Base-by-base conservation (phyloP, 1,284 basidiomycete species). In the Trichosporon faecale region DNA sequence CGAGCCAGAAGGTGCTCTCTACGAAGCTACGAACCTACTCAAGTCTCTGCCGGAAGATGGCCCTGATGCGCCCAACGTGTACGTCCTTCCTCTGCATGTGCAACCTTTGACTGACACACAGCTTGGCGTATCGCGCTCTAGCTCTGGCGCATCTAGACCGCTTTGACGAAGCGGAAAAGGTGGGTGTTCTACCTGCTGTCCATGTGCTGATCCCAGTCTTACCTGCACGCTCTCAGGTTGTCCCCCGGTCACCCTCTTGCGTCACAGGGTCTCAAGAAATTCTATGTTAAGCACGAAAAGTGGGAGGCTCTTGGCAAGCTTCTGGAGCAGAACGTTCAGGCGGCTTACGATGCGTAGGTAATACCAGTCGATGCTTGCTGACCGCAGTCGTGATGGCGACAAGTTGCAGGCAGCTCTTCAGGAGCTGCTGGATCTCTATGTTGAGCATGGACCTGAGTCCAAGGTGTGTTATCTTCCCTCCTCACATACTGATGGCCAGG, bases 321-420 rank as follows among this genome's bases (percentile, higher is more conserved):
- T 0, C 83, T 93, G 27, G 81, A 87, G 63, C 83, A 84, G 3
- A 80, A 90, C 23, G 85, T 89, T 60, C 84, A 88, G 37, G 76
- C 89, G 6, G 87, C 89, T 73, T 84, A 85, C 2, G 87, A 88
- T 70, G 82, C 83, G 92, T 92, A 77, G 69, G 88, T 77, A 69
- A 88, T 77, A 7, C 27, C 12, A 5, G 23, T 33, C 5, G 65
- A 12, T 66, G 61, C 14, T 21, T 66, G 66, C 69, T 74, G 18
- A 57, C 64, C 0, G 0, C 73, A 95, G 93, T 4, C 85, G 88
- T 37, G 94, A 98, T 79, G 88, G 87, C 0, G 85, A 85, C 8
- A 95, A 92, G 82, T 92, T 90, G 74, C 93, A 91, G 0, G 91
- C 93, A 76, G 85, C 86, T 0, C 80, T 96, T 55, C 91, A 95